These are phyloP conservation scores for Trichoderma lentiforme DNA, from an alignment of 2,329 filamentous ascomycete genomes.

Conservation along the genomic window DNA sequence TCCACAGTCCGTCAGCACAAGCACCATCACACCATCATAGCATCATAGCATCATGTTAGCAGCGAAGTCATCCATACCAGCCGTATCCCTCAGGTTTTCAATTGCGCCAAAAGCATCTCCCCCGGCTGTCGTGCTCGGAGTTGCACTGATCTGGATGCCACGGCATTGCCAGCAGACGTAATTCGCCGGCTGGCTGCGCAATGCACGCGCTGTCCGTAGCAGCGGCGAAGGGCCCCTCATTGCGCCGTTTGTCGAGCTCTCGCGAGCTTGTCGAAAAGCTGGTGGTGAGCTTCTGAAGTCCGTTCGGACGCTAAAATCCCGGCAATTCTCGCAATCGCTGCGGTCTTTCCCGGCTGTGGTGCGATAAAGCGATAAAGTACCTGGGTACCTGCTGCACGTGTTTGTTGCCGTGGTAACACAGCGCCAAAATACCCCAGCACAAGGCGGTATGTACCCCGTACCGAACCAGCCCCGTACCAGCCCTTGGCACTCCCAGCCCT, in stretches of 20 bases:
- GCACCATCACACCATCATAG: not conserved
- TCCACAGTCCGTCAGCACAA: not conserved
- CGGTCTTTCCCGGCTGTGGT: conserved; percentile 32
- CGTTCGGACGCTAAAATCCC: conserved; percentile 10
- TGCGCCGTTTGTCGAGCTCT: conserved; percentile 20
- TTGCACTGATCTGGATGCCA: conserved; percentile 60
- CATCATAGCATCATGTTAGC: not conserved
- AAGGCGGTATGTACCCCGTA: not conserved
- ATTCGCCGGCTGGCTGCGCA: conserved; percentile 28
- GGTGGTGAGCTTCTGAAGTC: not conserved
- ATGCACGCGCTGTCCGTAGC: conserved; percentile 33
- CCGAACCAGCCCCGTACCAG: conserved; percentile 16
- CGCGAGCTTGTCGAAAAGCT: conserved; percentile 7
- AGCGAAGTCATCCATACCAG: conserved; percentile 42
- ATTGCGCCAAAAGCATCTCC: conserved; percentile 55
- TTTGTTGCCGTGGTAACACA: conserved; percentile 29
- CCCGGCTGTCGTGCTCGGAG: conserved; percentile 50
- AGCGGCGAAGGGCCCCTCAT: conserved; percentile 46
- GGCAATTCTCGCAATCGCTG: conserved; percentile 20
- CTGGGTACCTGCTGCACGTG: not conserved
- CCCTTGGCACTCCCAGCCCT: not conserved
- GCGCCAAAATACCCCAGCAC: not conserved
- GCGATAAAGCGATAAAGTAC: not conserved
- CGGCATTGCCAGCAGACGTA: conserved; percentile 56
- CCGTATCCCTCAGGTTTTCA: conserved; percentile 45